phyloP scores from a whole-genome alignment of 805 yeast genomes.

The Naumovozyma castellii region DNA sequence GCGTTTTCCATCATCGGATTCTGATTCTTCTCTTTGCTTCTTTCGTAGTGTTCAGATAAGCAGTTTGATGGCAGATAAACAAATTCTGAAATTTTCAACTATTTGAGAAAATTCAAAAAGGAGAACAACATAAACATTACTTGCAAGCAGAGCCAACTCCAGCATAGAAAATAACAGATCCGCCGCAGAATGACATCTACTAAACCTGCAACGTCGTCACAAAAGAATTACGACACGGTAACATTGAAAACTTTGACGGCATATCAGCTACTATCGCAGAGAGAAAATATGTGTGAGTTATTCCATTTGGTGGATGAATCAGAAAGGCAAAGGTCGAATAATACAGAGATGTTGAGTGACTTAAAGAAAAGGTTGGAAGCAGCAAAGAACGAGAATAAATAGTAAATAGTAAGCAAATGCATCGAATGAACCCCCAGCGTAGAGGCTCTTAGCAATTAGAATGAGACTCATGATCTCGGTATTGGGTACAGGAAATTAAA shows the following conservation, averaged over 20 bases:
- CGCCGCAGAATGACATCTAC: too few species aligned
- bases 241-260: slow-evolving; percentile 27
- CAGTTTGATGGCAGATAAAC: too few species aligned
- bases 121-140: background rate
- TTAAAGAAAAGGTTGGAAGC: background rate
- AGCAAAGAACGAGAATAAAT: background rate
- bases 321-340: slow-evolving; percentile 7
- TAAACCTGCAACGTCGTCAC: background rate
- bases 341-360: background rate
- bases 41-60: too few species aligned
- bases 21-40: background rate
- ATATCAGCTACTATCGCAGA: slow-evolving; percentile 18
- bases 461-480: too few species aligned
- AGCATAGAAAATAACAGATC: too few species aligned
- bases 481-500: too few species aligned
- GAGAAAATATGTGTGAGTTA: slow-evolving; percentile 25
- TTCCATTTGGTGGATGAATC: slow-evolving; percentile 20
- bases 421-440: too few species aligned
- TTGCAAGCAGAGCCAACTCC: too few species aligned
- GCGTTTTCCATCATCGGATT: background rate
- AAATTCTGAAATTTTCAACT: background rate
- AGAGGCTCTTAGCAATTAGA: too few species aligned
- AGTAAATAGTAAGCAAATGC: too few species aligned
- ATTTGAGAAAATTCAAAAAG: background rate
- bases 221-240: slow-evolving; percentile 11